Evolutionary conservation across 1,284 basidiomycete genomes (phyloP), one percentile per base, ranked within the genome.

Genomic region (Trametes polyzona): DNA sequence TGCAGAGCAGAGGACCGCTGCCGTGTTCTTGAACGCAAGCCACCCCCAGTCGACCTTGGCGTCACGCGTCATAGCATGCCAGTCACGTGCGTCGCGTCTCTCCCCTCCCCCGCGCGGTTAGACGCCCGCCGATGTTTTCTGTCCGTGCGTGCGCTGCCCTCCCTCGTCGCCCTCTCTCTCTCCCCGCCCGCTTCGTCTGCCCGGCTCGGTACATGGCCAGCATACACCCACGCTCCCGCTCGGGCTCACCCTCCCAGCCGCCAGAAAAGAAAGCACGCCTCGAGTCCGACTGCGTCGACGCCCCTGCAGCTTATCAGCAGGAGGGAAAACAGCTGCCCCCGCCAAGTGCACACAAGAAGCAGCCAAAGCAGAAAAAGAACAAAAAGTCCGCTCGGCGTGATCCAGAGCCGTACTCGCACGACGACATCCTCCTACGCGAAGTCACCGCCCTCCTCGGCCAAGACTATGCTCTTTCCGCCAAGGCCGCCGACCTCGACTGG

Each of bases 401-500:
- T 4, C 84, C 87, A 1, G 90, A 92, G 58, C 76, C 81, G 1
- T 90, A 83, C 66, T 87, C 90, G 1, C 62, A 81, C 2, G 90
- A 89, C 41, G 92, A 95, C 67, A 88, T 95, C 2, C 75, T 92
- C 32, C 86, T 82, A 72, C 82, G 79, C 44, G 93, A 96, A 62
- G 81, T 93, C 23, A 71, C 82, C 29, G 79, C 78, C 8, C 75
- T 94, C 6, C 76, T 96, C 1, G 93, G 92, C 1, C 54, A 74
- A 41, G 83, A 86, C 19, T 74, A 74, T 17, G 84, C 90, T 0
- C 77, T 83, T 21, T 70, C 72, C 7, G 78, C 82, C 5, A 70
- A 83, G 1, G 76, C 76, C 11, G 76, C 77, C 0, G 82, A 79
- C 2, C 73, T 72, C 8, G 86, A 86, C 40, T 82, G 82, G 65